Conservation (phyloP, 495 filamentous ascomycete genomes). For the Talaromyces stipitatus region DNA sequence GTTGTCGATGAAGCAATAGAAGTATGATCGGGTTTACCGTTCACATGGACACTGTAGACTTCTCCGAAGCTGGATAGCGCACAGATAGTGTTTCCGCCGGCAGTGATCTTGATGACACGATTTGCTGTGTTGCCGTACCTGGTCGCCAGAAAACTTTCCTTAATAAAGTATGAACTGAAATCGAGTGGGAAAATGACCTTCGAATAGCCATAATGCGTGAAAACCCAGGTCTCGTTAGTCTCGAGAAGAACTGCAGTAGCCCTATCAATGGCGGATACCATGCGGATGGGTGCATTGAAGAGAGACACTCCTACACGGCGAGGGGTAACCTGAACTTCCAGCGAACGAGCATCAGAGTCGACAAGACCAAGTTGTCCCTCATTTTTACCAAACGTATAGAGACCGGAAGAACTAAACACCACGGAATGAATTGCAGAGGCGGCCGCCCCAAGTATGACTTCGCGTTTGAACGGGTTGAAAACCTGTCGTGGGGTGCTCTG, state of each 20-base stretch:
- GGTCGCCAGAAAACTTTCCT: constrained; percentile 56
- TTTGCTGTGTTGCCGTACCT: constrained; percentile 58
- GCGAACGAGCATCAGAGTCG: constrained; percentile 86
- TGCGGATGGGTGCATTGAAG: constrained; percentile 67
- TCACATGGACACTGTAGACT: constrained; percentile 72
- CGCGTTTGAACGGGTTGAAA: constrained; percentile 83
- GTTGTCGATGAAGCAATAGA: constrained; percentile 67
- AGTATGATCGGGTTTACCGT: constrained; percentile 52
- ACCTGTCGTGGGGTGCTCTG: constrained; percentile 78
- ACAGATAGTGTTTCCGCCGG: constrained; percentile 84
- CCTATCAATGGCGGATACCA: constrained; percentile 82
- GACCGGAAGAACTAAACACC: constrained; percentile 68
- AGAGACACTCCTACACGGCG: constrained; percentile 82
- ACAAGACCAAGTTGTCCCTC: constrained; percentile 90
- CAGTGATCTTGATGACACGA: constrained; percentile 64
- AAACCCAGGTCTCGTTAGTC: constrained; percentile 83
- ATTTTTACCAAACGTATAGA: constrained; percentile 95
- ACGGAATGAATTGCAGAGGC: constrained; percentile 92
- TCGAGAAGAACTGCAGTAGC: constrained; percentile 81
- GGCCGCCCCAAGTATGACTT: constrained; percentile 70
- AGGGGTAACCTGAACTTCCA: constrained; percentile 72
- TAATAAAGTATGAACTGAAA: constrained; percentile 59
- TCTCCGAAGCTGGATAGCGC: constrained; percentile 78
- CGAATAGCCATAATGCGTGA: constrained; percentile 88
- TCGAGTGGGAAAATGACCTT: constrained; percentile 75